Conservation (phyloP, 768 basidiomycete species). For the Lepiota venenata region DNA sequence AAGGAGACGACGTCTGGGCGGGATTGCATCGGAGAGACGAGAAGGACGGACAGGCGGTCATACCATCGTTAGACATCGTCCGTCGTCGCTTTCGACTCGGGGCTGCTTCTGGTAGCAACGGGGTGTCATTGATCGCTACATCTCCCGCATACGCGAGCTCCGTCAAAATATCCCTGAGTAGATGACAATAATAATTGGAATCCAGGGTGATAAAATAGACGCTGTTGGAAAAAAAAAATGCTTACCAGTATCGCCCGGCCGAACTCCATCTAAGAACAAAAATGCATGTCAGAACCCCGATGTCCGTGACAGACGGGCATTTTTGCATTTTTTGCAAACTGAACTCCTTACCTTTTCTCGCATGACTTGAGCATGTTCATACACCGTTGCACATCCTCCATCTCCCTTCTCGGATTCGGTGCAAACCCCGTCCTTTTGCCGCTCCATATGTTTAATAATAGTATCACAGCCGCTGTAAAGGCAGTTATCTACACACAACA, state of each 20-base stretch:
- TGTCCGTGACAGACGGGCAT: neutral
- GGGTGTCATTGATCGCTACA: slow-evolving; percentile 19
- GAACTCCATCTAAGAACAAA: slow-evolving; percentile 32
- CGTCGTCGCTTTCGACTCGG: slow-evolving; percentile 17
- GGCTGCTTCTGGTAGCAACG: slow-evolving; percentile 3
- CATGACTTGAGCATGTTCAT: slow-evolving; percentile 45
- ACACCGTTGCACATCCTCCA: slow-evolving; percentile 59
- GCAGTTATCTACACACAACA: slow-evolving; percentile 24
- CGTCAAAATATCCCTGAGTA: slow-evolving; percentile 30
- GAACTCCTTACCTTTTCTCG: slow-evolving; percentile 39
- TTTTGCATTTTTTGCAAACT: too few species aligned
- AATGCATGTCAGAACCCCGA: neutral
- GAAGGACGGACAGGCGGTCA: neutral
- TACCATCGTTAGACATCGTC: slow-evolving; percentile 10
- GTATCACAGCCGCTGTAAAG: slow-evolving; percentile 45
- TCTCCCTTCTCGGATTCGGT: slow-evolving; percentile 46
- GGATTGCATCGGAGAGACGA: neutral
- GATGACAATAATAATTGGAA: neutral
- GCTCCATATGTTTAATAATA: slow-evolving; percentile 67
- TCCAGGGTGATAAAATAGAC: neutral
- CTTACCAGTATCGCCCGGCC: slow-evolving; percentile 38
- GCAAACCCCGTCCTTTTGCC: slow-evolving; percentile 44
- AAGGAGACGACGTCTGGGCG: neutral
- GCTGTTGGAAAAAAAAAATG: neutral
- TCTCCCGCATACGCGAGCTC: slow-evolving; percentile 35